Percentiles rank a stretch among this genome's conserved stretches.
Evolutionary conservation across 768 basidiomycete genomes (phyloP).

Genomic region (Mycena crocata): DNA sequence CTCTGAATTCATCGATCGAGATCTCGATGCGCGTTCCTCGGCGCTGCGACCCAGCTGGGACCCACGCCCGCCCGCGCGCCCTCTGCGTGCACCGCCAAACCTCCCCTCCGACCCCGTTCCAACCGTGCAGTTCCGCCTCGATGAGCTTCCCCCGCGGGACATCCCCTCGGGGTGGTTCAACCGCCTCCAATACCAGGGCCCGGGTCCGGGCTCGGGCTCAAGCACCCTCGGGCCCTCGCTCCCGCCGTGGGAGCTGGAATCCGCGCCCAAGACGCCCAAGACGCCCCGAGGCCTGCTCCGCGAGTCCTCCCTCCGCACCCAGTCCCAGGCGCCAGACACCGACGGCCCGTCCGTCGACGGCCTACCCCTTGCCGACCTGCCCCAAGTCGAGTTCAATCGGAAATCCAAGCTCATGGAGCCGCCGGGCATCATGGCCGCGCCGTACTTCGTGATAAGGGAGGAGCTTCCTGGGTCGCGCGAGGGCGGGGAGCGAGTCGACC

Average conservation of each 20-base stretch:
- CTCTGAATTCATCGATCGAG: slow-evolving; percentile 6
- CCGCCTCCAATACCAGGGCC: neutral
- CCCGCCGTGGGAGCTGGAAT: neutral
- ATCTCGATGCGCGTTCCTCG: slow-evolving; percentile 11
- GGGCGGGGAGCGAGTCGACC: neutral
- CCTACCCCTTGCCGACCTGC: slow-evolving; percentile 21
- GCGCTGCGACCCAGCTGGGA: slow-evolving; percentile 20
- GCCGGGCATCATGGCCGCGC: neutral
- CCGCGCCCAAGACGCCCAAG: neutral
- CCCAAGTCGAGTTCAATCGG: neutral
- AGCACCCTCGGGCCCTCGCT: neutral
- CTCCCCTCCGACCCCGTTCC: slow-evolving; percentile 16
- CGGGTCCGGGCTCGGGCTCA: neutral
- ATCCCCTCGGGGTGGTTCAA: slow-evolving; percentile 7
- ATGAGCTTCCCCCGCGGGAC: neutral
- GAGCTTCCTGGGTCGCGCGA: neutral
- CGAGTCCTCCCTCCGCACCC: neutral
- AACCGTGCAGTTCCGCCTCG: slow-evolving; percentile 6
- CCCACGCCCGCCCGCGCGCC: slow-evolving; percentile 20
- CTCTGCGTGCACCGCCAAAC: slow-evolving; percentile 14
- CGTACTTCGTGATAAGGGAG: neutral
- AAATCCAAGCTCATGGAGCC: neutral
- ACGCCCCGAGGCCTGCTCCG: slow-evolving; percentile 13
- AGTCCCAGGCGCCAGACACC: neutral
- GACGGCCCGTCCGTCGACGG: neutral